Base-by-base conservation (phyloP, 768 basidiomycete species). In the Boletales sp. region DNA sequence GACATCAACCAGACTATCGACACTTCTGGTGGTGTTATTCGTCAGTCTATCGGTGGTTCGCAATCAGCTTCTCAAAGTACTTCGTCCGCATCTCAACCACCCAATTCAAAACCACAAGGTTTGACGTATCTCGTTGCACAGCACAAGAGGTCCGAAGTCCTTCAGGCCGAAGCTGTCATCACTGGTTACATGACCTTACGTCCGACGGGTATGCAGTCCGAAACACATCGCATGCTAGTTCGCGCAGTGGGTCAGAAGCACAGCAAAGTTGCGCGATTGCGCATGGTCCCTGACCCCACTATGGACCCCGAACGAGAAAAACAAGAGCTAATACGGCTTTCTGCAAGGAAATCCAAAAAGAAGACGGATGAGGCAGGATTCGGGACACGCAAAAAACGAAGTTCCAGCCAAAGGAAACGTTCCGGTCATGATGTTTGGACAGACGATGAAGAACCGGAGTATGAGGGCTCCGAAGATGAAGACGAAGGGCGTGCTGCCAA, bases 61-160 rank as follows among this genome's bases (percentile, higher is more conserved):
- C 70, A 71, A 40, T 63, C 73, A 13, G 32, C 62, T 49, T 68
- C 79, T 44, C 74, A 76, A 56, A 68, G 72, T 15, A 69, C 75
- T 55, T 55, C 52, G 13, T 62, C 73, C 28, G 67, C 71, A 46
- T 70, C 77, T 33, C 71, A 70, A 18, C 58, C 71, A 30, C 39
- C 66, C 32, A 57, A 55, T 51, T 64, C 63, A 44, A 83, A 80
- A 62, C 74, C 81, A 7, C 86, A 90, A 62, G 88, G 90, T 31
- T 75, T 93, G 41, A 89, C 91, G 21, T 94, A 94, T 69, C 84
- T 94, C 57, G 87, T 92, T 49, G 90, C 90, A 14, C 90, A 94
- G 60, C 91, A 88, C 69, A 90, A 91, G 65, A 82, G 85, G 40
- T 85, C 87, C 3, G 83, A 87, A 56, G 84, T 94, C 15, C 76